Evolutionary conservation across 1,284 basidiomycete genomes (phyloP), one percentile per base, ranked within the genome.

Genomic region (Microbotryum violaceum): DNA sequence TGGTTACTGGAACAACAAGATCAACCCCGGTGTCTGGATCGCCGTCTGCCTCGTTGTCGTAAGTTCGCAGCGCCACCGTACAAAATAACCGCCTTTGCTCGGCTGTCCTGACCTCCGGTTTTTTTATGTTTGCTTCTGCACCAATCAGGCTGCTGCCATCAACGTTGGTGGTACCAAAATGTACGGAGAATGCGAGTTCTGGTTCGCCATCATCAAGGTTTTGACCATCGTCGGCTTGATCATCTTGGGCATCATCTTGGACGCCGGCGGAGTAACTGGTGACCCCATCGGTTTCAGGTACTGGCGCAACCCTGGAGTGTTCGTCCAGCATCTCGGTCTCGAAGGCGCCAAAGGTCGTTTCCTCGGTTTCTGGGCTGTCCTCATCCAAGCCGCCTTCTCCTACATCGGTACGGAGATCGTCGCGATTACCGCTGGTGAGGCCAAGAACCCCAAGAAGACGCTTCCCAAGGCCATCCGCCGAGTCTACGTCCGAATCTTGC

Each of bases 371-470:
- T 70, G 63, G 60, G 61, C 61, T 18, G 70, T 71, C 46, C 59
- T 71, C 31, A 68, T 66, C 29, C 67, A 71, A 53, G 88, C 89
- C 10, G 88, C 88, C 2, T 92, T 92, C 79, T 87, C 86, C 18
- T 91, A 85, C 78, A 83, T 66, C 37, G 76, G 84, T 54, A 90
- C 89, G 10, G 91, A 93, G 75, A 87, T 92, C 65, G 87, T 92
- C 49, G 89, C 88, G 45, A 85, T 91, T 75, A 81, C 89, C 59
- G 88, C 88, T 45, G 86, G 70, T 48, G 77, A 72, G 63, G 68
- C 70, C 62, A 60, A 64, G 33, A 53, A 55, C 47, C 54, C 45
- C 45, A 53, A 53, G 50, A 52, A 53, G 45, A 58, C 45, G 44
- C 53, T 61, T 9, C 59, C 56, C 18, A 55, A 56, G 46, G 56